phyloP scores from a whole-genome alignment of 306 rosid genomes.

The Rosa multiflora region DNA sequence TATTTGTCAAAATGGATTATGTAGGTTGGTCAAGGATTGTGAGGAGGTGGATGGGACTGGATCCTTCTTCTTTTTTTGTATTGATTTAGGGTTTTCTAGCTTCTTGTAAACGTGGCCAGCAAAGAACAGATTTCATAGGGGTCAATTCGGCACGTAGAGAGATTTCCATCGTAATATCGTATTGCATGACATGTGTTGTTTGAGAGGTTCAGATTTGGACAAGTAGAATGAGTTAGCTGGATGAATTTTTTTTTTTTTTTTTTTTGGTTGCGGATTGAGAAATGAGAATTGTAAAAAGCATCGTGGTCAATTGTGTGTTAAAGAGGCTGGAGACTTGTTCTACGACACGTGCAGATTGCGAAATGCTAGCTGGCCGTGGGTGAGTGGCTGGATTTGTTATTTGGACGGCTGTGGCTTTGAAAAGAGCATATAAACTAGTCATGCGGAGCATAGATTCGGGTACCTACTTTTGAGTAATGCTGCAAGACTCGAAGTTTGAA shows the following conservation, averaged over 20 bases:
- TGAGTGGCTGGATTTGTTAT: background rate
- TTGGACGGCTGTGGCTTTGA: conserved; percentile 20
- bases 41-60: conserved; percentile 31
- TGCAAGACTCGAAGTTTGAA: background rate
- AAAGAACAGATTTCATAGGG: background rate
- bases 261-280: background rate
- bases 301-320: conserved; percentile 27
- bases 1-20: conserved; percentile 22
- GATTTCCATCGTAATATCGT: background rate
- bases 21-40: conserved; percentile 39
- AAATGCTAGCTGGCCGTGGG: conserved; percentile 4
- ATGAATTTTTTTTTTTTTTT: background rate
- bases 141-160: conserved; percentile 20
- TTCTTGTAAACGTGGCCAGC: conserved; percentile 52
- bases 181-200: conserved; percentile 2
- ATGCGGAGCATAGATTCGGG: conserved; percentile 15
- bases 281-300: background rate
- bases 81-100: conserved; percentile 21
- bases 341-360: conserved; percentile 28
- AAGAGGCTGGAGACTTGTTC: conserved; percentile 8
- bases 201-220: background rate
- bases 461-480: conserved; percentile 22
- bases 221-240: background rate
- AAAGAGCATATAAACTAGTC: conserved; percentile 14
- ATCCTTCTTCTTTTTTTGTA: conserved; percentile 23